Evolutionary conservation across 139 green algal species (phyloP).

Genomic region (Volvox reticuliferus): DNA sequence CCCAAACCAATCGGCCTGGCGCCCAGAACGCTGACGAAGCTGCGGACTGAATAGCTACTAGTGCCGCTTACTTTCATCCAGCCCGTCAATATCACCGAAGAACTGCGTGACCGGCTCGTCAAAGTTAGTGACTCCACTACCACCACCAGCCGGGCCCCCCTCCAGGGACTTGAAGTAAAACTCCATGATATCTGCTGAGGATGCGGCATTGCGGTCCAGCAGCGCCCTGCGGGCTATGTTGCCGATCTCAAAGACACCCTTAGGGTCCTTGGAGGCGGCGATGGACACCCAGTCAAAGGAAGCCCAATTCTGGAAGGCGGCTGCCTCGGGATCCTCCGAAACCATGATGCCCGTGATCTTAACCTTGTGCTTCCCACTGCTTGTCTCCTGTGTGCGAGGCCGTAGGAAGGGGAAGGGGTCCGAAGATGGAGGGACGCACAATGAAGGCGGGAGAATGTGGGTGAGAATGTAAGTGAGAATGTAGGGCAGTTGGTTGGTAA

Average conservation of each 20-base stretch:
- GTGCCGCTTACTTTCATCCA: too few relatives aligned
- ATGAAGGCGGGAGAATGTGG: background rate
- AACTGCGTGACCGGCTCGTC: too few relatives aligned
- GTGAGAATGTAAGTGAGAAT: background rate
- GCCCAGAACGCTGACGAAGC: too few relatives aligned
- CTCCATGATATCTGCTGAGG: background rate
- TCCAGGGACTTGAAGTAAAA: background rate
- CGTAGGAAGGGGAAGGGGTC: too few relatives aligned
- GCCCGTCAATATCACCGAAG: too few relatives aligned
- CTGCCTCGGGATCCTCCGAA: conserved; percentile 39
- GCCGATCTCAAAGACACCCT: conserved; percentile 27
- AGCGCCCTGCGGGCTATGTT: conserved; percentile 11
- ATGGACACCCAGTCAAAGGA: conserved; percentile 25
- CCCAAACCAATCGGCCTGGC: too few relatives aligned
- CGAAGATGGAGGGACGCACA: too few relatives aligned
- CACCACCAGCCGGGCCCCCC: too few relatives aligned
- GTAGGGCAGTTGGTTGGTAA: too few relatives aligned
- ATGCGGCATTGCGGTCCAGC: background rate
- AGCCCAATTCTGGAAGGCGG: conserved; percentile 34
- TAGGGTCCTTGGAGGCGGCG: conserved; percentile 4
- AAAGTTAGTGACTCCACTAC: too few relatives aligned
- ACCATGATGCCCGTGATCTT: conserved; percentile 55
- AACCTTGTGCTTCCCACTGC: conserved; percentile 43
- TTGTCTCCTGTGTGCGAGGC: background rate
- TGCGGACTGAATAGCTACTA: too few relatives aligned